Base-by-base conservation (phyloP, 345 rosid genomes). In the Noccaea bulbosa region DNA sequence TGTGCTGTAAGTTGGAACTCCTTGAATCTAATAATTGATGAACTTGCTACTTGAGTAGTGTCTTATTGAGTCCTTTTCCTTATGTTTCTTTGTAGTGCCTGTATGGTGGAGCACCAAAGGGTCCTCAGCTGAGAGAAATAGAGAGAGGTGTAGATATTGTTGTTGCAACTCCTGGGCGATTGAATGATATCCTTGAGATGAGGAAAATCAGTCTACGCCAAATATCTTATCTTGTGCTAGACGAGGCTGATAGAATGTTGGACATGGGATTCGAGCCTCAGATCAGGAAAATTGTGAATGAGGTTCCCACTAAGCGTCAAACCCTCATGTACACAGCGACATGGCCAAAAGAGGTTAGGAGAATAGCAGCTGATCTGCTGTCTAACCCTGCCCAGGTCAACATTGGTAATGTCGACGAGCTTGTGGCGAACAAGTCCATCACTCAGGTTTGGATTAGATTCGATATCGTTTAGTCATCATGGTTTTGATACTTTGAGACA, bases 241-340 rank as follows among this genome's bases (percentile, higher is more conserved):
- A 94, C 73, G 99, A 94, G 78, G 99, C 99, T 69, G 99, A 94
- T 81, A 93, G 96, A 66, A 94, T 94, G 99, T 73, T 91, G 74
- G 99, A 94, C 81, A 94, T 94, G 99, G 99, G 99, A 12, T 94
- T 94, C 54, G 99, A 94, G 77, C 99, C 97, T 67, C 99, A 94
- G 74, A 94, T 94, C 77, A 66, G 97, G 70, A 94, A 91, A 79
- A 91, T 94, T 74, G 97, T 94, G 59, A 94, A 87, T 9, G 97
- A 86, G 80, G 90, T 88, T 14, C 99, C 99, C 67, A 52, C 87
- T 55, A 85, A 88, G 52, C 92, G 99, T 39, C 99, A 94, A 79
- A 94, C 98, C 20, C 94, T 94, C 57, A 94, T 94, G 99, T 94
- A 80, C 71, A 94, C 98, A 7, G 99, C 99, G 27, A 91, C 99